phyloP scores from a whole-genome alignment of 164 flowering plant species.

The Litsea cubeba region DNA sequence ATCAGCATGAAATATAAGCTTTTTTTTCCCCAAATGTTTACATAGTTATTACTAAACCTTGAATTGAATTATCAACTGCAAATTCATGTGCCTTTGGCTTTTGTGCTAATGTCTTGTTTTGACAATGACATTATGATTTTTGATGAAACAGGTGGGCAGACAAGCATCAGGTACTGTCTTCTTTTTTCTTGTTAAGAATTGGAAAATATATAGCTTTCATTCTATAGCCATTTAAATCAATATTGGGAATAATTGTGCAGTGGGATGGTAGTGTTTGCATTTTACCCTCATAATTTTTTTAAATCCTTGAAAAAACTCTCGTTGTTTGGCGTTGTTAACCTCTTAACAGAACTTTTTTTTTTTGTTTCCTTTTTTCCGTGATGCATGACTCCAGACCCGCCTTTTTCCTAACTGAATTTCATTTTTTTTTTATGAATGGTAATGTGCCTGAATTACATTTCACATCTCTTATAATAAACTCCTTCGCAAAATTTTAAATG shows the following conservation, averaged over 20 bases:
- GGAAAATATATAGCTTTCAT: not conserved
- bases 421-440: too few relatives aligned
- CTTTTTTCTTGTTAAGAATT: not conserved
- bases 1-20: too few relatives aligned
- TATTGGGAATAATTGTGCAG: not conserved
- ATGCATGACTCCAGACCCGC: too few relatives aligned
- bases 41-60: too few relatives aligned
- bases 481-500: not conserved
- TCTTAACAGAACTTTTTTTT: not conserved
- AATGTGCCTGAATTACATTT: too few relatives aligned
- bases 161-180: constrained; percentile 6
- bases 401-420: too few relatives aligned
- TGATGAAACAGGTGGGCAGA: constrained; percentile 7
- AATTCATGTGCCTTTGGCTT: not conserved
- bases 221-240: not conserved
- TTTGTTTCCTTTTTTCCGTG: not conserved
- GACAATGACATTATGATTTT: not conserved
- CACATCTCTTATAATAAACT: not conserved
- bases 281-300: too few relatives aligned
- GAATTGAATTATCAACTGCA: not conserved
- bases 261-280: not conserved
- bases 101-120: not conserved
- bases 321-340: not conserved
- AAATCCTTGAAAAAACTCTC: not conserved
- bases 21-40: too few relatives aligned